Conservation (phyloP, 176 grass and related monocot genomes). For the Ensete ventricosum region DNA sequence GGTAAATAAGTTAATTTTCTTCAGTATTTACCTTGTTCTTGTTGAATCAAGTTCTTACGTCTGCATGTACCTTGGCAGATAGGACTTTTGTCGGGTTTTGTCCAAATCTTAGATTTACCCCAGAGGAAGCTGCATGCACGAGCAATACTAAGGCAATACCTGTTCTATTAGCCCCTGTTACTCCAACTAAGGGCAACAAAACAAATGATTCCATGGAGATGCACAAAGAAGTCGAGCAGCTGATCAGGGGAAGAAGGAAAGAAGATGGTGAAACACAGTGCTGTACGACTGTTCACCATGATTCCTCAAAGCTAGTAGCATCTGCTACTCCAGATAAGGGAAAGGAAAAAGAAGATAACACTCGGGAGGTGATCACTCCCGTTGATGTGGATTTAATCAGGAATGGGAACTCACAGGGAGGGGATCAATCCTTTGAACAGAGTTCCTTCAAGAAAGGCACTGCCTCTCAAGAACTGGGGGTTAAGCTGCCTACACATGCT, state of each 20-base stretch:
- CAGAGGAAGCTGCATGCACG: slow-evolving; percentile 19
- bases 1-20: background rate
- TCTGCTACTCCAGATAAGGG: slow-evolving; percentile 11
- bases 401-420: slow-evolving; percentile 19
- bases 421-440: background rate
- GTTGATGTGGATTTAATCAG: slow-evolving; percentile 2
- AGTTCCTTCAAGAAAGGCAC: background rate
- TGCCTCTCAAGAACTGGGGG: background rate
- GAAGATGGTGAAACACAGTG: slow-evolving; percentile 10
- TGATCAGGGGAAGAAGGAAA: slow-evolving; percentile 9
- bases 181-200: slow-evolving; percentile 16
- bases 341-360: slow-evolving; percentile 7
- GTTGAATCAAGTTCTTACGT: background rate
- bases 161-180: slow-evolving; percentile 18
- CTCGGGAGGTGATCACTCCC: slow-evolving; percentile 6
- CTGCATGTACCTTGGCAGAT: slow-evolving; percentile 11
- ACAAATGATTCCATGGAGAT: slow-evolving; percentile 2
- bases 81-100: slow-evolving; percentile 17
- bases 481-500: background rate
- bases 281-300: background rate
- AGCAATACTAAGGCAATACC: slow-evolving; percentile 4
- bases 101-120: slow-evolving; percentile 26
- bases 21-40: background rate
- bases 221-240: slow-evolving; percentile 3
- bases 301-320: slow-evolving; percentile 4